Evolutionary conservation across 2,329 filamentous ascomycete genomes (phyloP), one percentile per base, ranked within the genome.

Genomic region (Rasamsonia emersonii): DNA sequence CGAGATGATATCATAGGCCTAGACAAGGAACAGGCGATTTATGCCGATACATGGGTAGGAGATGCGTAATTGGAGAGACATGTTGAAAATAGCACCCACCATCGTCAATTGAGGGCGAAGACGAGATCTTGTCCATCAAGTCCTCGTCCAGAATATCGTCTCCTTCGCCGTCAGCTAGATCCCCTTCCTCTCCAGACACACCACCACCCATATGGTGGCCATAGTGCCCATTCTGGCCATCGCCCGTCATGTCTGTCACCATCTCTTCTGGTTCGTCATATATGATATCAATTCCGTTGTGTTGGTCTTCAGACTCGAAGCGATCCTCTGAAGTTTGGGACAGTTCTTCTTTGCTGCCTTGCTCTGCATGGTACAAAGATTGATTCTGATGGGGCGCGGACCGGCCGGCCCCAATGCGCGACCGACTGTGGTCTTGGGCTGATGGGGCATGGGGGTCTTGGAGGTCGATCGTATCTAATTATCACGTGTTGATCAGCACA

Each of bases 81-180:
- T 41, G 42, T 62, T 64, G 54, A 54, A 54, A 52, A 45, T 58
- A 50, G 63, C 68, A 91, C 86, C 73, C 79, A 98, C 89, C 89
- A 81, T 96, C 89, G 70, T 93, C 86, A 62, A 98, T 98, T 49
- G 89, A 96, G 55, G 91, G 91, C 50, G 89, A 96, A 62, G 88
- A 96, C 51, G 89, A 96, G 45, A 98, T 95, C 62, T 91, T 91
- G 67, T 96, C 91, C 82, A 93, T 86, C 78, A 94, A 79, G 60
- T 96, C 89, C 61, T 95, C 79, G 53, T 93, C 86, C 57, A 86
- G 65, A 49, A 83, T 74, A 46, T 83, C 82, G 39, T 75, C 71
- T 19, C 62, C 64, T 40, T 84, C 75, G 28, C 71, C 82, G 48
- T 80, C 79, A 29, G 76, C 77, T 43, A 66, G 56, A 33, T 74